These are phyloP conservation scores for Podospora didyma DNA, from an alignment of 495 filamentous ascomycete species.

Conservation along the genomic window DNA sequence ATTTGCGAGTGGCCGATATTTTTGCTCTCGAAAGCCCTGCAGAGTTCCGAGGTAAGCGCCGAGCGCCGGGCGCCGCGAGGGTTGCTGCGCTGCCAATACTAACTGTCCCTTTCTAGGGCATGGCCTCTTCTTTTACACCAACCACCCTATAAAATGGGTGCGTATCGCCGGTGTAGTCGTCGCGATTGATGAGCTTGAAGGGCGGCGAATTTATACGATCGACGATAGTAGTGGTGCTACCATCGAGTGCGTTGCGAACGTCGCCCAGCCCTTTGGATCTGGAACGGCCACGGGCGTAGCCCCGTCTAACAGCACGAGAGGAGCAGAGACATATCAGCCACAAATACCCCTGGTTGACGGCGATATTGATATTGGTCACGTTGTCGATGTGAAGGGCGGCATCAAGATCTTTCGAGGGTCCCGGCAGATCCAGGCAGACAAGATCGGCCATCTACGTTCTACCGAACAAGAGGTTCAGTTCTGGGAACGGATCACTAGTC, in stretches of 20 bases:
- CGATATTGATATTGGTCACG: constrained; percentile 59
- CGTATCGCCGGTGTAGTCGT: constrained; percentile 74
- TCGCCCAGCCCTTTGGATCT: constrained; percentile 14
- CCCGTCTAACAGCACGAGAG: background rate
- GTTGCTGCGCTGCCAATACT: background rate
- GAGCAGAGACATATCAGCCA: background rate
- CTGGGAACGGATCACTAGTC: constrained; percentile 64
- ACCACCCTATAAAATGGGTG: constrained; percentile 89
- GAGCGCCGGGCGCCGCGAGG: background rate
- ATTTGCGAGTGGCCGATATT: constrained; percentile 68
- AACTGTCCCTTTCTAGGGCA: constrained; percentile 46
- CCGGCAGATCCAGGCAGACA: constrained; percentile 67
- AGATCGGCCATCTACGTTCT: constrained; percentile 52
- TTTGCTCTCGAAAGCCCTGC: constrained; percentile 37
- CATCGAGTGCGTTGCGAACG: constrained; percentile 51
- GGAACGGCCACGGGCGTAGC: background rate
- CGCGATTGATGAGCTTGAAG: constrained; percentile 61
- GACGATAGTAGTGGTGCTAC: constrained; percentile 84
- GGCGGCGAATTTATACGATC: constrained; percentile 61
- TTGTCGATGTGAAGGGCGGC: constrained; percentile 76
- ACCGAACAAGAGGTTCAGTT: constrained; percentile 76
- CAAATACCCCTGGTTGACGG: constrained; percentile 8
- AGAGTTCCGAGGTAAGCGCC: background rate
- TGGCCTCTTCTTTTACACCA: constrained; percentile 71
- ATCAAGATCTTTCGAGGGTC: constrained; percentile 57